Evolutionary conservation across 345 rosid genomes (phyloP), one percentile per base, ranked within the genome.

Genomic region (Citropsis articulata): DNA sequence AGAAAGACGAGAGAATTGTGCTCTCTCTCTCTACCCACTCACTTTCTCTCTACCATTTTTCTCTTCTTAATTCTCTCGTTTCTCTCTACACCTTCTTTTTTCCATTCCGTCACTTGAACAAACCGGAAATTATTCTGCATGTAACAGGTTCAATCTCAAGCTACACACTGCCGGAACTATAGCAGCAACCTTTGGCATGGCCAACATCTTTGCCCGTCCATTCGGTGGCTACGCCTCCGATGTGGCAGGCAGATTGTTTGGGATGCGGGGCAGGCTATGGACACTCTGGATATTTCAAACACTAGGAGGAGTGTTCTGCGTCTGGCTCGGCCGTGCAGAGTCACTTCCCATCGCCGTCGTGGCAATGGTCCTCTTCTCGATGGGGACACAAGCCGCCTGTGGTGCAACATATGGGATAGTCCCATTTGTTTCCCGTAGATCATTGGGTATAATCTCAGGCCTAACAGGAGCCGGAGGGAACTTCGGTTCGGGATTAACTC

Each of bases 211-310:
- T 9, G 90, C 98, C 10, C 93, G 96, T n/a, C 97, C 97, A 3
- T 88, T 92, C 0, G 98, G 97, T 4, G 97, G 97, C 7, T 90
- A 66, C 13, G 87, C 94, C 13, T 94, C 98, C 9, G 97, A 94
- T 66, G 9, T 72, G 7, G 86, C 94, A 8, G 97, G 87, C 1
- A 78, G 85, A 67, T 19, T 78, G 19, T 93, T 90, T 24, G 97
- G 95, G 66, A 91, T 94, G 98, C 85, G 97, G 35, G 98, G 98
- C 27, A 85, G 96, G 69, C 68, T 92, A 40, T 94, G 98, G 96
- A 78, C 60, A 12, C 85, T 94, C 6, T 92, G 96, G 96, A 87
- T 79, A 57, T 86, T 91, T 62, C 94, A 93, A 83, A 91, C 97
- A 3, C 80, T 91, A 8, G 97, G 97, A 76, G 97, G 88, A 14